Evolutionary conservation across 2,329 filamentous ascomycete genomes (phyloP).

Genomic region (Colletotrichum cereale): DNA sequence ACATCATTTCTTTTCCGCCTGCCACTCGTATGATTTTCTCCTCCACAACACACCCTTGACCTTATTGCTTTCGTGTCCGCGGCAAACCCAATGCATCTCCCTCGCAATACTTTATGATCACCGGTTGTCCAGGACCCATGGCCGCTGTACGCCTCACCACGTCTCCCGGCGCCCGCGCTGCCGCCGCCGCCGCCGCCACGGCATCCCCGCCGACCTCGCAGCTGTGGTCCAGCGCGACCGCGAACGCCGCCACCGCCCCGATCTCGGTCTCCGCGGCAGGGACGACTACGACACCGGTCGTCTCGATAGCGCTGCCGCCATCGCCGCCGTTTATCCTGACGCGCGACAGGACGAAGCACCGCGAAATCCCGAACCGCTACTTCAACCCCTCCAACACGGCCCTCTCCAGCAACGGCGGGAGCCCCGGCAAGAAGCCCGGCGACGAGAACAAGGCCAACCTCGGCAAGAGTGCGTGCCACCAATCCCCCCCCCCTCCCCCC

Average conservation of each 20-base stretch:
- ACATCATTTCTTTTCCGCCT: constrained; percentile 19
- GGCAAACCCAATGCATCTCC: constrained; percentile 10
- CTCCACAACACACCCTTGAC: not conserved
- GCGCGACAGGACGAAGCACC: constrained; percentile 7
- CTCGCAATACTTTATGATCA: constrained; percentile 14
- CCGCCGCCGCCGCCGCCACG: constrained; percentile 25
- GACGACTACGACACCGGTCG: not conserved
- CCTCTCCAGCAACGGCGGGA: constrained; percentile 19
- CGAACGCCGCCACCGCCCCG: not conserved
- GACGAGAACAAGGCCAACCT: constrained; percentile 73
- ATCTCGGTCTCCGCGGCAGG: not conserved
- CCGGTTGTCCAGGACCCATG: constrained; percentile 19
- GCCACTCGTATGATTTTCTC: not conserved
- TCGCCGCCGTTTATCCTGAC: constrained; percentile 10
- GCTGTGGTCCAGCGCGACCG: constrained; percentile 22
- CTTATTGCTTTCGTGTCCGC: not conserved
- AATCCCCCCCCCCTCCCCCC: not conserved
- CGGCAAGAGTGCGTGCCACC: constrained; percentile 66
- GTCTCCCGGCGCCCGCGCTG: constrained; percentile 28
- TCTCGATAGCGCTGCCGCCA: not conserved
- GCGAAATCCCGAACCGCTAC: constrained; percentile 34
- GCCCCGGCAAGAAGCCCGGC: constrained; percentile 51
- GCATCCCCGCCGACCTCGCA: constrained; percentile 28
- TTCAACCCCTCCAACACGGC: constrained; percentile 36
- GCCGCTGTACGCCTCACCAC: constrained; percentile 32